Percentiles rank a stretch among this genome's conserved stretches.
phyloP scores from a whole-genome alignment of 2,329 filamentous ascomycete species.

The Aspergillus sp. region DNA sequence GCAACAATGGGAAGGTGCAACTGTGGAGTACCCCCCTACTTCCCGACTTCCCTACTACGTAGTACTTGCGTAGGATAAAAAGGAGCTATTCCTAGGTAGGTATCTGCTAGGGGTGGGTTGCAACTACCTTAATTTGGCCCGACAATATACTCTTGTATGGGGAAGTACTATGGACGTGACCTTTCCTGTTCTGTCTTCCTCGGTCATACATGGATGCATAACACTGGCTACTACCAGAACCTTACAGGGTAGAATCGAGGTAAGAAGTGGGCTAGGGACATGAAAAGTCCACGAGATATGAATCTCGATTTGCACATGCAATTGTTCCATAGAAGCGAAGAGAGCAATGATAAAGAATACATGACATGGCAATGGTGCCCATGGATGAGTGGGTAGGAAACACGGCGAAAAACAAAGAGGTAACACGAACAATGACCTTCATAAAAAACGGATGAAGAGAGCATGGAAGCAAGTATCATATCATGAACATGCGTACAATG shows the following conservation, averaged over 20 bases:
- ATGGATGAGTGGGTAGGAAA: neutral
- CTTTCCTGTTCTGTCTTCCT: too few species aligned
- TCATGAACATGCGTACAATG: slow-evolving; percentile 6
- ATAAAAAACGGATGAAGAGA: slow-evolving; percentile 15
- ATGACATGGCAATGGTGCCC: slow-evolving; percentile 4
- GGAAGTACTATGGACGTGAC: too few species aligned
- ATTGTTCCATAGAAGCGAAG: neutral
- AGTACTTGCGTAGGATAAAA: neutral
- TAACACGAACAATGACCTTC: slow-evolving; percentile 19
- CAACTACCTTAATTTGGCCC: too few species aligned
- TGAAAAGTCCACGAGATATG: neutral
- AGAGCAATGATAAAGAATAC: slow-evolving; percentile 6
- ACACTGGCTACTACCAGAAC: too few species aligned
- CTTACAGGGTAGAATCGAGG: neutral
- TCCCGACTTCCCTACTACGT: neutral
- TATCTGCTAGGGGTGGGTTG: too few species aligned
- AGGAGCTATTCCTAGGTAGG: neutral
- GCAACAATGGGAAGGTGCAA: neutral
- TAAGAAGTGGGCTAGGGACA: neutral
- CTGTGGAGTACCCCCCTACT: neutral
- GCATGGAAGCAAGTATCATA: neutral
- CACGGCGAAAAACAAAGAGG: slow-evolving; percentile 3
- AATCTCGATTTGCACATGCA: neutral
- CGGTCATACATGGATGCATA: too few species aligned
- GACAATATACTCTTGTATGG: too few species aligned